Evolutionary conservation across 1,284 basidiomycete species (phyloP).

Genomic region (Porogramme epimiltina): DNA sequence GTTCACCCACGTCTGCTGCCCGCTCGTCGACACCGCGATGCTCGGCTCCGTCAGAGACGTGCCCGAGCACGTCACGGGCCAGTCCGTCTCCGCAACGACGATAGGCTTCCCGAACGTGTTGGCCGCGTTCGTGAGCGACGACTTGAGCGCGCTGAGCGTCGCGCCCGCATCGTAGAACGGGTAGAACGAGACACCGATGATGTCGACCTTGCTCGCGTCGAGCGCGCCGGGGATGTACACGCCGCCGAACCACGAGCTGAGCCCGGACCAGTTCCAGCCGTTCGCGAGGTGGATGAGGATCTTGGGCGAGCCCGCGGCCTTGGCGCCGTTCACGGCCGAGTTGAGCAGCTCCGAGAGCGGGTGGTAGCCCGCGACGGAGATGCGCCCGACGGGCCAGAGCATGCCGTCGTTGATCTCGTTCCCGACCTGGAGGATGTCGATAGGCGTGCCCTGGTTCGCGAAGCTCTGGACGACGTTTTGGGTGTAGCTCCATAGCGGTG

Average conservation of each 20-base stretch:
- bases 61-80: constrained; percentile 54
- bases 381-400: constrained; percentile 61
- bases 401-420: constrained; percentile 67
- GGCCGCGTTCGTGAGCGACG: constrained; percentile 51
- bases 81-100: constrained; percentile 68
- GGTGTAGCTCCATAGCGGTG: constrained; percentile 45
- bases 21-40: constrained; percentile 51
- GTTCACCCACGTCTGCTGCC: constrained; percentile 56
- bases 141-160: constrained; percentile 49
- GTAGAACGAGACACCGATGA: constrained; percentile 67
- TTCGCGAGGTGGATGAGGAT: constrained; percentile 66
- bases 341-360: constrained; percentile 61
- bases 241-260: constrained; percentile 51
- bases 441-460: constrained; percentile 53
- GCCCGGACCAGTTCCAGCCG: constrained; percentile 54
- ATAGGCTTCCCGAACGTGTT: constrained; percentile 54
- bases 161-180: constrained; percentile 65
- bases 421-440: constrained; percentile 56
- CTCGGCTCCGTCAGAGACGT: constrained; percentile 49
- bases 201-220: constrained; percentile 51
- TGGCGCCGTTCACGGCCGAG: constrained; percentile 52
- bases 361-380: constrained; percentile 54
- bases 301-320: constrained; percentile 47
- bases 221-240: constrained; percentile 58
- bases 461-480: constrained; percentile 52